phyloP scores from a whole-genome alignment of 2,329 filamentous ascomycete genomes.

The Trichoderma hamatum region DNA sequence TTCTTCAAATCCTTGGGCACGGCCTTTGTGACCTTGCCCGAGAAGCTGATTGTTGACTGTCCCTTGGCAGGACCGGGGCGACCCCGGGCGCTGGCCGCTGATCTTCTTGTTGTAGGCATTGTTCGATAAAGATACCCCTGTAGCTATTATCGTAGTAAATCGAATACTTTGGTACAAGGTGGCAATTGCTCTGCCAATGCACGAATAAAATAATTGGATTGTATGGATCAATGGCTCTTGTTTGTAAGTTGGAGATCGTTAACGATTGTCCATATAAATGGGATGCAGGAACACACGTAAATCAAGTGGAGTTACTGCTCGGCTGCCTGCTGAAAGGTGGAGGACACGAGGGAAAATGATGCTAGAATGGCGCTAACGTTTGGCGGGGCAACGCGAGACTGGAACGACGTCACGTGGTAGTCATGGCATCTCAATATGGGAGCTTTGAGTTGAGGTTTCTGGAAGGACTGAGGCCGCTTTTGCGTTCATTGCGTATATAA shows the following conservation, averaged over 20 bases:
- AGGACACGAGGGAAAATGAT: background rate
- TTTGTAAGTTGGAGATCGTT: background rate
- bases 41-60: constrained; percentile 62
- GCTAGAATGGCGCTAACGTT: constrained; percentile 33
- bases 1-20: constrained; percentile 53
- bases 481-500: constrained; percentile 25
- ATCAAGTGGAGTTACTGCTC: constrained; percentile 10
- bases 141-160: background rate
- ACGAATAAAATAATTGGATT: background rate
- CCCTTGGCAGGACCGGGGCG: constrained; percentile 46
- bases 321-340: constrained; percentile 5
- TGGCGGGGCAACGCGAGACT: constrained; percentile 61
- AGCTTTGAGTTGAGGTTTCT: background rate
- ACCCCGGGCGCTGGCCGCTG: constrained; percentile 45
- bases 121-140: constrained; percentile 27
- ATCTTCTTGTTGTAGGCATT: constrained; percentile 56
- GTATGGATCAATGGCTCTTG: background rate
- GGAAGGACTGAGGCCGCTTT: background rate
- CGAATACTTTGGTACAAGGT: background rate
- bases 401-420: constrained; percentile 53
- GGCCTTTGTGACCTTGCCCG: constrained; percentile 59
- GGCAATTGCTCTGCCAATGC: background rate
- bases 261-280: background rate
- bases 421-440: background rate
- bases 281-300: constrained; percentile 4